Evolutionary conservation across 441 rosid species (phyloP), one percentile per base, ranked within the genome.

Genomic region (Adansonia gregorii): DNA sequence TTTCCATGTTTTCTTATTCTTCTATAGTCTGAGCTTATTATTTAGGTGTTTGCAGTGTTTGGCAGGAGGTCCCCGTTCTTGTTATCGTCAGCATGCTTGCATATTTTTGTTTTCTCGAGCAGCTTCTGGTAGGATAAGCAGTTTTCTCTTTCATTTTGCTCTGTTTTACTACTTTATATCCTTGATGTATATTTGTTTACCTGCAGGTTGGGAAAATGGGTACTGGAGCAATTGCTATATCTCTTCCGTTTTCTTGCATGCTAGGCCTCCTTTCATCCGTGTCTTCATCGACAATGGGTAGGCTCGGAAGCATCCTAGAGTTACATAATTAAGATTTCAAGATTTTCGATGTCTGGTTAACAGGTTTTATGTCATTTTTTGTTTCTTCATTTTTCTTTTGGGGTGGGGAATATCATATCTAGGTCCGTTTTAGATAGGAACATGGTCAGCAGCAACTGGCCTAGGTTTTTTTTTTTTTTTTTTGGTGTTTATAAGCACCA

Each of bases 211-310:
- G 80, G 12, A 91, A 89, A 67, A 70, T 93, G 92, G 97, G 98
- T 5, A 89, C 94, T 0, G 88, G 94, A 14, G 98, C 99, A 43
- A 90, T 96, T 77, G 96, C 96, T 14, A 81, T 96, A 82, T 93
- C 99, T 27, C 94, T 96, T 73, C 99, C 98, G 2, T 96, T 93
- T 86, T 86, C 99, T 74, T 96, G 98, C 76, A 86, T 94, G 19
- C 80, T 94, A 67, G 98, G 98, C 78, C 94, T 96, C 59, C 93
- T 94, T 41, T 86, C 99, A 75, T 91, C 99, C 64, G 88, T 94
- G 98, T 89, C 93, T 45, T 86, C 98, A 45, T 83, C 98, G 68
- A 94, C 99, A 74, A 94, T 96, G 98, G 99, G 99, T 96, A 87
- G 17, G 93, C 73, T 46, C 15, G 48, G 55, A 45, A 35, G 31